Evolutionary conservation across 306 rosid species (phyloP), one percentile per base, ranked within the genome.

Genomic region (Echinosophora koreensis): DNA sequence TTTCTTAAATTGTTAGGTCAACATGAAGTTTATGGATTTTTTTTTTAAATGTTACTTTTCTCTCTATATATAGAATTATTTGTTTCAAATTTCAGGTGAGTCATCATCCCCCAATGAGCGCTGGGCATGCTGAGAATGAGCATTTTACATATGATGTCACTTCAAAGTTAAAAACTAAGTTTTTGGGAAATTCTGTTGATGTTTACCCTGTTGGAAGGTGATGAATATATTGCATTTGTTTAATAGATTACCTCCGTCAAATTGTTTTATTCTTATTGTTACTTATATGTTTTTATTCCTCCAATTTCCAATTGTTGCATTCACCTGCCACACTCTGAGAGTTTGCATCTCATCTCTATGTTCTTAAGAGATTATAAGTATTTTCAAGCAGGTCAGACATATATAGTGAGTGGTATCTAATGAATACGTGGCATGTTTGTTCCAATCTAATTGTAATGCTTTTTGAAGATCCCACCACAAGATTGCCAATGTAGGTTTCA

Each of bases 31-130:
- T 39, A 38, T 13, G 55, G 28, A 6, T 30, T 18, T 81, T 9
- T 59, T 22, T 22, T 22, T 22, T 41, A 32, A 12, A 11, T 57
- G 0, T 69, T 55, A 5, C 35, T 69, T 68, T 39, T 77, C 72
- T 32, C 7, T 57, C 15, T 55, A 5, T 70, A 62, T 62, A 49
- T 38, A 46, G 9, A 39, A 4, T 6, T 34, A 30, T 28, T 22
- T 3, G 4, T 27, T 73, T 28, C 42, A 15, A 52, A 76, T 77
- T 84, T 66, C 86, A 94, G 98, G 94, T 94, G 46, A 87, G 97
- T 83, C 98, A 94, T 86, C 98, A 94, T 84, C 98, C 97, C 74
- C 98, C 98, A 66, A 94, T 86, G 96, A 85, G 98, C 86, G 98
- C 93, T 66, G 98, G 88, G 55, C 97, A 90, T 76, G 94, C 93